These are phyloP conservation scores for Capsella rubella DNA, from an alignment of 441 rosid genomes.

Conservation along the genomic window DNA sequence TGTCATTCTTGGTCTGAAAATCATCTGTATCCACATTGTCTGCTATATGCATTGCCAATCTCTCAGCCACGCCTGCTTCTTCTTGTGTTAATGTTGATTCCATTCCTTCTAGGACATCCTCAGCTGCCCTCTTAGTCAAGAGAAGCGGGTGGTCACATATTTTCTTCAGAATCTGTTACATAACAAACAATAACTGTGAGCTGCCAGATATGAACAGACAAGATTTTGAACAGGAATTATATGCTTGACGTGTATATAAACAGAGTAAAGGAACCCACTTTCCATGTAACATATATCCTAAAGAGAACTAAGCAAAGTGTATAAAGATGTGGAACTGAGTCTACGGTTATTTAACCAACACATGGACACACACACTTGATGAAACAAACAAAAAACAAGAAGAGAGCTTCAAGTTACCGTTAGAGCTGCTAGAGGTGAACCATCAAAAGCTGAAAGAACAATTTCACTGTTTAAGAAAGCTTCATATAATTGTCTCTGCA, in stretches of 20 bases:
- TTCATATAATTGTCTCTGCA: constrained; percentile 85
- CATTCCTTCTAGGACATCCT: constrained; percentile 94
- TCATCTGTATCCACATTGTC: constrained; percentile 76
- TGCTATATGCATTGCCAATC: constrained; percentile 89
- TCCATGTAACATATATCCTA: constrained; percentile 16
- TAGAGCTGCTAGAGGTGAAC: constrained; percentile 95
- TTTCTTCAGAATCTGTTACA: constrained; percentile 92
- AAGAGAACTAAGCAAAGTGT: constrained; percentile 14
- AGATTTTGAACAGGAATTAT: constrained; percentile 18
- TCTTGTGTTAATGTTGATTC: constrained; percentile 79
- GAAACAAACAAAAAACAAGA: constrained; percentile 6
- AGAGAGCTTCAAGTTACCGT: constrained; percentile 60
- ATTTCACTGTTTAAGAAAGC: constrained; percentile 90
- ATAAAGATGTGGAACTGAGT: constrained; percentile 20
- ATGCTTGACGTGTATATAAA: neutral
- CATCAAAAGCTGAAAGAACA: constrained; percentile 94
- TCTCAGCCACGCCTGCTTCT: constrained; percentile 84
- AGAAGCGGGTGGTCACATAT: constrained; percentile 98
- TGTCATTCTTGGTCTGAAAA: constrained; percentile 80
- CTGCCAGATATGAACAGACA: constrained; percentile 28
- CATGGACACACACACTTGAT: constrained; percentile 13
- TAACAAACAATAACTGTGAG: constrained; percentile 26
- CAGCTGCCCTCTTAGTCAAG: constrained; percentile 97
- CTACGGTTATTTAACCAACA: constrained; percentile 6
- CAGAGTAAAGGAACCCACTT: constrained; percentile 13